Base-by-base conservation (phyloP, 73 alveolate genomes). In the Durusdinium trenchii region DNA sequence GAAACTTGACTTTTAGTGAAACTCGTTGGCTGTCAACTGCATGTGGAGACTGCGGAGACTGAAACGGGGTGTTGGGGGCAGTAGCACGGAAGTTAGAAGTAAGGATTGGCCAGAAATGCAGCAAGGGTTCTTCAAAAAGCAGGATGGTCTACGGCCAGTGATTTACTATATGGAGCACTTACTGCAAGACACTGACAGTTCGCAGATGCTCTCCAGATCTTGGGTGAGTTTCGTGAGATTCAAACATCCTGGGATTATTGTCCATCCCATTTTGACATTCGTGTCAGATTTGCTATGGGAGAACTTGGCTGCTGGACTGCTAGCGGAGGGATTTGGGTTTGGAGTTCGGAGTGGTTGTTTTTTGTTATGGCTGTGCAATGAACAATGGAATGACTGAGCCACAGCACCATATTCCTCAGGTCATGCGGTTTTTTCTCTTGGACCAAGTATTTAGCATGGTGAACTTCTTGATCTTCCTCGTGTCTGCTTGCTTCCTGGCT, bases 141-240 rank as follows among this genome's bases (percentile, higher is more conserved):
- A 89, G 96, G 96, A 89, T 12, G 96, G 96, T 10, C 36, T 62
- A 57, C 96, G 96, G 42, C 96, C 96, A 30, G 96, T 89, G 84
- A 89, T 89, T 51, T 89, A 89, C 86, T 89, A 89, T 67, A 23
- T 89, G 86, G 96, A 89, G 96, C 86, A 89, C 46, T 73, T 89
- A 71, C 62, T 89, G 45, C 76, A 60, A 51, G 96, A 89, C 38
- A 40, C 26, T 35, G 83, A 86, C 69, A 83, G 64, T 64, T 89
- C 96, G 10, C 84, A 57, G 84, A 61, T 28, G 51, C 86, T 43
- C 40, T 71, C 86, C 83, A 38, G 61, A 28, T 60, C 71, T 9
- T 52, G 48, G 78, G 64, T 52, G 52, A 79, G 90, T 75, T 73
- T 46, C 20, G 95, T 86, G 26, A 86, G 62, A 60, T 86, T 86